Evolutionary conservation across 257 asterid species (phyloP).

Genomic region (Gentiana macrophylla): DNA sequence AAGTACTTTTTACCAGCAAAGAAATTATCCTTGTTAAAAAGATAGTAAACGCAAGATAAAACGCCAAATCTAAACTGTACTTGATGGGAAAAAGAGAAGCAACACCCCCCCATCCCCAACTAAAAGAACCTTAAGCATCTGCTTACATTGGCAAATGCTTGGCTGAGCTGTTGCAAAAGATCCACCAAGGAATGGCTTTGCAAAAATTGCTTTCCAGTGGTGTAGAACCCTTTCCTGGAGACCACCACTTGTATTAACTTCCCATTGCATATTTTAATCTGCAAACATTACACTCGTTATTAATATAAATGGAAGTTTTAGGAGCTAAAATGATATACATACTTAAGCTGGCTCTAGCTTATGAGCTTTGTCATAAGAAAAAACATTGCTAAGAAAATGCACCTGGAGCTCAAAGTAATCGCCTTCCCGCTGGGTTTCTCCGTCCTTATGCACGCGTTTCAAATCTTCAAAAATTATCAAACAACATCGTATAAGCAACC

Average conservation of each 20-base stretch:
- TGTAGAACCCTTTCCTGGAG: conserved; percentile 78
- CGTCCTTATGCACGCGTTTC: conserved; percentile 46
- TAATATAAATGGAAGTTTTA: background rate
- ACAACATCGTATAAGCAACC: background rate
- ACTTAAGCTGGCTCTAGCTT: background rate
- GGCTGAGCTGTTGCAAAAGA: conserved; percentile 99
- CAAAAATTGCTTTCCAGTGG: conserved; percentile 61
- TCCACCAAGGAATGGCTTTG: conserved; percentile 87
- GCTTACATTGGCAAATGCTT: conserved; percentile 89
- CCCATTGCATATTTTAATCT: conserved; percentile 98
- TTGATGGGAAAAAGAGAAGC: no score
- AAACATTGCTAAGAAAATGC: conserved; percentile 1
- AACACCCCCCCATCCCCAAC: background rate
- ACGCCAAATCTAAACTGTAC: no score
- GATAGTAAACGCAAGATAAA: no score
- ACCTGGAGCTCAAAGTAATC: conserved; percentile 93
- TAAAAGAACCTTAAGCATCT: background rate
- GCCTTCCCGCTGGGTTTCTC: conserved; percentile 48
- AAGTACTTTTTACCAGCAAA: no score
- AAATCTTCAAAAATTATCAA: conserved; percentile 34
- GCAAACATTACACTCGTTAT: conserved; percentile 21
- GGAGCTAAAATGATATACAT: background rate
- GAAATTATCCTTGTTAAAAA: no score
- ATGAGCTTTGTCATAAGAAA: background rate
- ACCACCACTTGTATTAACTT: conserved; percentile 80